Base-by-base conservation (phyloP, 805 yeast genomes). In the Suhomyces xylopsoci region DNA sequence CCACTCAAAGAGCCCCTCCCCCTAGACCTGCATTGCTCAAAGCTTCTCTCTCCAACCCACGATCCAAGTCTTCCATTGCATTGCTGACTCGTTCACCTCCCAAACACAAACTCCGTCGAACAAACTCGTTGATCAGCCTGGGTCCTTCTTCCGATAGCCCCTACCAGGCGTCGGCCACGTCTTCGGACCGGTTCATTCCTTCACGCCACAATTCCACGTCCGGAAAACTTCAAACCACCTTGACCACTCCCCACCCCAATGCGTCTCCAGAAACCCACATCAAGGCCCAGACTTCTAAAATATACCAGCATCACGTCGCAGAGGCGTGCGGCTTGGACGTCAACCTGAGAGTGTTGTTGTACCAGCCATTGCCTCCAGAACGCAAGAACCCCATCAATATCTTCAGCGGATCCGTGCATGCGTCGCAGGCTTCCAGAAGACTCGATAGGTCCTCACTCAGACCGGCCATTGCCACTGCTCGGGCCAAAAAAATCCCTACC, bases 261-360 rank as follows among this genome's bases (percentile, higher is more conserved):
- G 79, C 79, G 15, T 74, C 81, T 50, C 85, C 85, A 1, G 74
- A 75, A 54, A 78, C 81, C 6, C 84, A 81, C 61, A 80, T 82
- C 44, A 77, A 76, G 58, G 79, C 80, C 3, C 83, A 81, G 61
- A 80, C 81, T 3, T 69, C 79, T 7, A 76, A 78, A 55, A 78
- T 81, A 5, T 90, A 89, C 63, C 87, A 87, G 66, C 82, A 83
- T 61, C 85, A 90, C 25, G 96, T 93, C 1, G 98, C 97, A 0
- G 88, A 88, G 64, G 98, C 97, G 0, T 93, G 97, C 67, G 98
- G 99, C 0, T 76, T 91, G 48, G 86, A 88, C 53, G 81, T 88
- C 62, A 87, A 90, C 55, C 87, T 89, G 56, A 77, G 97, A 57
- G 89, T 94, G 38, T 73, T 93, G 53, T 91, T 90, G 61, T 93